Conservation (phyloP, 768 basidiomycete species). For the Tephrocybe sp. region DNA sequence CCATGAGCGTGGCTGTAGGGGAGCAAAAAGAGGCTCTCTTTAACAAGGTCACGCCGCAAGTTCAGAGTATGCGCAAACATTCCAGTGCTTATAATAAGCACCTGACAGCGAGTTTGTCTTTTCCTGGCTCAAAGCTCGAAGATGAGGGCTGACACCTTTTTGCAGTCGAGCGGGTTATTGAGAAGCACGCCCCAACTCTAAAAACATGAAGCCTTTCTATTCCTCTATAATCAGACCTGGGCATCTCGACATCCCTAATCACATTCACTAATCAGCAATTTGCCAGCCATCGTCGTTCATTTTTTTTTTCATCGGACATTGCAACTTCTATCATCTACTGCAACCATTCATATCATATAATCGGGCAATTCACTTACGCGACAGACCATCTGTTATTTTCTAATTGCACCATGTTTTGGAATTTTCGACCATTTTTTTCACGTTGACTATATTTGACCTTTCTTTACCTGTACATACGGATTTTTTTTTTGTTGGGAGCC, state of each 20-base stretch:
- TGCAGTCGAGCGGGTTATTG: constrained; percentile 68
- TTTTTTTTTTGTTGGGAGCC: constrained; percentile 6
- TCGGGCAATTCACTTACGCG: constrained; percentile 13
- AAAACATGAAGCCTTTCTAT: constrained; percentile 13
- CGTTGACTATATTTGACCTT: constrained; percentile 18
- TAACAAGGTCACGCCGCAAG: constrained; percentile 59
- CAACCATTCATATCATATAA: constrained; percentile 7
- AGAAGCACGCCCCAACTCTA: constrained; percentile 39
- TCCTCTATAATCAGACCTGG: background rate
- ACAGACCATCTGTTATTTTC: constrained; percentile 18
- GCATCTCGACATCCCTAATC: background rate
- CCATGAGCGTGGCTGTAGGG: constrained; percentile 63
- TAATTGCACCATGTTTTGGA: no score
- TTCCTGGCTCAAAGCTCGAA: background rate
- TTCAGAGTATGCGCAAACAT: constrained; percentile 68
- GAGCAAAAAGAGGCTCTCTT: constrained; percentile 70
- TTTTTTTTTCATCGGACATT: no score
- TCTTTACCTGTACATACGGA: constrained; percentile 11
- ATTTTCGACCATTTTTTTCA: no score
- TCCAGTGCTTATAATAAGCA: constrained; percentile 79
- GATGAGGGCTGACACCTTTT: constrained; percentile 10
- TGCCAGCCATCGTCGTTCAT: background rate
- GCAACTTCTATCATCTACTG: background rate
- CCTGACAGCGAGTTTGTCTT: constrained; percentile 67
- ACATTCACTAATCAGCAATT: constrained; percentile 21